These are phyloP conservation scores for Sporothrix humicola DNA, from an alignment of 2,329 filamentous ascomycete genomes.

Conservation along the genomic window DNA sequence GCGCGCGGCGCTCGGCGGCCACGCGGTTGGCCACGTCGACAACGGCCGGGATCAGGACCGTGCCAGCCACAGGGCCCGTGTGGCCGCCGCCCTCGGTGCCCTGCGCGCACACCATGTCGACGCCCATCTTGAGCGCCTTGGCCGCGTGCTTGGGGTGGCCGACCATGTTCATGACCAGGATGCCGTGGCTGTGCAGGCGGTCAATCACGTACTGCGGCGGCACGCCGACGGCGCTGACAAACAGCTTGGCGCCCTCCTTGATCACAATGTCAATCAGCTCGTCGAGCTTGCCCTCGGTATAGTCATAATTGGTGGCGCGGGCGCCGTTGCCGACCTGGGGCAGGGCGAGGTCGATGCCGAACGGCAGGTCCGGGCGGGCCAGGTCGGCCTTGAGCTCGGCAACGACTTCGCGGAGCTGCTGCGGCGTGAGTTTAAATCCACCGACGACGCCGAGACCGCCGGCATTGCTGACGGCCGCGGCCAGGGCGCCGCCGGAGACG, in stretches of 20 bases:
- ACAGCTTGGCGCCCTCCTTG: constrained; percentile 79
- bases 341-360: constrained; percentile 89
- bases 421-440: constrained; percentile 72
- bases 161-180: constrained; percentile 97
- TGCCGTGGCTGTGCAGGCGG: constrained; percentile 75
- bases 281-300: constrained; percentile 86
- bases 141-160: constrained; percentile 88
- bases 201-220: constrained; percentile 77
- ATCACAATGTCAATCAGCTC: constrained; percentile 88
- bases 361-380: constrained; percentile 70
- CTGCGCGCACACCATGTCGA: constrained; percentile 91
- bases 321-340: constrained; percentile 85
- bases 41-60: constrained; percentile 84
- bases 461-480: constrained; percentile 86
- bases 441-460: constrained; percentile 82
- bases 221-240: constrained; percentile 87
- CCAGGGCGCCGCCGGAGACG: constrained; percentile 76
- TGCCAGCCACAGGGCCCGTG: constrained; percentile 84
- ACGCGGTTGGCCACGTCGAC: constrained; percentile 78
- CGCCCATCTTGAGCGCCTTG: constrained; percentile 84
- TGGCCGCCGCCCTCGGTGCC: constrained; percentile 93
- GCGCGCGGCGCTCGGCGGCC: constrained; percentile 52
- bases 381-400: constrained; percentile 83
- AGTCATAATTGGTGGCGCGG: constrained; percentile 93
- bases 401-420: constrained; percentile 79